phyloP scores from a whole-genome alignment of 1,139 yeast genomes.

The Blastobotrys proliferans region DNA sequence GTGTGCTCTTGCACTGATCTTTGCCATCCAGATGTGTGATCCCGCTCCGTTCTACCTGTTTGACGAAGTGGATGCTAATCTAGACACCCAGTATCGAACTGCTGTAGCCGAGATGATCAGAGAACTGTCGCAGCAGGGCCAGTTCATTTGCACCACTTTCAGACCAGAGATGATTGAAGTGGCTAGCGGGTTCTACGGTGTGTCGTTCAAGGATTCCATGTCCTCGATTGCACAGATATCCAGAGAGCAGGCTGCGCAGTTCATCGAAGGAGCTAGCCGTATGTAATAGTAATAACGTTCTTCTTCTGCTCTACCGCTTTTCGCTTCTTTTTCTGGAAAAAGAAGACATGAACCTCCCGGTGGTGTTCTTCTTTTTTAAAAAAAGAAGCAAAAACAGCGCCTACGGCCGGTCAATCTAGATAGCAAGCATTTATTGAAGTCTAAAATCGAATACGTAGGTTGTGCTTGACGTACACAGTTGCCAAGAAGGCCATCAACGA shows the following conservation, averaged over 20 bases:
- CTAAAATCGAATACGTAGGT: slow-evolving; percentile 18
- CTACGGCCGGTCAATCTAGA: neutral
- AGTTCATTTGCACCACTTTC: slow-evolving; percentile 94
- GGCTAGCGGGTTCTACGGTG: slow-evolving; percentile 86
- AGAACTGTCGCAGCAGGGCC: slow-evolving; percentile 54
- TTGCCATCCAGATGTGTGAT: slow-evolving; percentile 91
- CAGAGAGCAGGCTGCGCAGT: slow-evolving; percentile 68
- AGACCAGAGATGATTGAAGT: slow-evolving; percentile 87
- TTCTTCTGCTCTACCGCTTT: neutral
- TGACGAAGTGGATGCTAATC: slow-evolving; percentile 94
- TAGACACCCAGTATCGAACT: slow-evolving; percentile 87
- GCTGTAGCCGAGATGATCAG: slow-evolving; percentile 79
- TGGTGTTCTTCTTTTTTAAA: too few relatives aligned
- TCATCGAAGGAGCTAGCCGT: slow-evolving; percentile 52
- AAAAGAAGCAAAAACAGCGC: too few relatives aligned
- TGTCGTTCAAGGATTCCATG: slow-evolving; percentile 76
- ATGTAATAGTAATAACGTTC: neutral
- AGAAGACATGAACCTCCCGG: neutral
- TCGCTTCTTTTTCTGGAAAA: neutral
- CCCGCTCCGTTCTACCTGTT: slow-evolving; percentile 96
- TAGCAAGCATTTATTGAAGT: neutral
- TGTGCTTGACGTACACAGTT: slow-evolving; percentile 20
- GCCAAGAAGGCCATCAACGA: slow-evolving; percentile 25
- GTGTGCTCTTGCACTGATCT: slow-evolving; percentile 87
- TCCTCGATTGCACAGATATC: slow-evolving; percentile 72